Evolutionary conservation across 2,329 filamentous ascomycete genomes (phyloP).

Genomic region (Colletotrichum trifolii): DNA sequence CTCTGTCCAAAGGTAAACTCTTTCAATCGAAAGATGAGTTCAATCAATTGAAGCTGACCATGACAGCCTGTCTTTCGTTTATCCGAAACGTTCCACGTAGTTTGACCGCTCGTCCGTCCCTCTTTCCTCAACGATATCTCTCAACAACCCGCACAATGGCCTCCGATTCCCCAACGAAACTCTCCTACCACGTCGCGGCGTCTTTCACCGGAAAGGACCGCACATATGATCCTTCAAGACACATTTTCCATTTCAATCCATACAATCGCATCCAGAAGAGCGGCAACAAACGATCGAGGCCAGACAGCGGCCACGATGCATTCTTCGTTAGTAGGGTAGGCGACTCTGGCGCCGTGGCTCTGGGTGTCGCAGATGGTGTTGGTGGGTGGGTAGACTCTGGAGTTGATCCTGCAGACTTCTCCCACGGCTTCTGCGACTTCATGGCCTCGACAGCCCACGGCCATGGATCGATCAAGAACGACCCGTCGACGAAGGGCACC

Average conservation of each 20-base stretch:
- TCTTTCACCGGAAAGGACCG: conserved; percentile 80
- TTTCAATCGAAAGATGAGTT: not conserved
- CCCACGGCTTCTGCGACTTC: conserved; percentile 90
- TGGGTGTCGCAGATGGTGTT: conserved; percentile 94
- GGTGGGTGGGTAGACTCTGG: conserved; percentile 95
- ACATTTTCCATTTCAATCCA: conserved; percentile 79
- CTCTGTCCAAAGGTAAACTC: conserved; percentile 11
- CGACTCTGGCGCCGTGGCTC: conserved; percentile 76
- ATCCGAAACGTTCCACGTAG: conserved; percentile 5
- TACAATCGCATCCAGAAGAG: conserved; percentile 68
- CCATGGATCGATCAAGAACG: conserved; percentile 53
- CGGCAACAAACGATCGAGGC: conserved; percentile 68
- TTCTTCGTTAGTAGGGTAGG: conserved; percentile 92
- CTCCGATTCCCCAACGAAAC: conserved; percentile 40
- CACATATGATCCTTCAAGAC: conserved; percentile 73
- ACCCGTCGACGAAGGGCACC: conserved; percentile 24
- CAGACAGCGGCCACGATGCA: conserved; percentile 90
- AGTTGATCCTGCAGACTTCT: conserved; percentile 94
- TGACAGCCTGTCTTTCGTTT: conserved; percentile 7
- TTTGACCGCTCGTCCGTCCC: conserved; percentile 14
- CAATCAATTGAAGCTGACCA: not conserved
- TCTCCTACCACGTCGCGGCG: conserved; percentile 78
- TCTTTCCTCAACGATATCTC: conserved; percentile 6
- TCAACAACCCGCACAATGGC: conserved; percentile 28
- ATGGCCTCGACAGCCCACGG: conserved; percentile 83